phyloP scores from a whole-genome alignment of 2,329 filamentous ascomycete species.

The Claviceps sp. region DNA sequence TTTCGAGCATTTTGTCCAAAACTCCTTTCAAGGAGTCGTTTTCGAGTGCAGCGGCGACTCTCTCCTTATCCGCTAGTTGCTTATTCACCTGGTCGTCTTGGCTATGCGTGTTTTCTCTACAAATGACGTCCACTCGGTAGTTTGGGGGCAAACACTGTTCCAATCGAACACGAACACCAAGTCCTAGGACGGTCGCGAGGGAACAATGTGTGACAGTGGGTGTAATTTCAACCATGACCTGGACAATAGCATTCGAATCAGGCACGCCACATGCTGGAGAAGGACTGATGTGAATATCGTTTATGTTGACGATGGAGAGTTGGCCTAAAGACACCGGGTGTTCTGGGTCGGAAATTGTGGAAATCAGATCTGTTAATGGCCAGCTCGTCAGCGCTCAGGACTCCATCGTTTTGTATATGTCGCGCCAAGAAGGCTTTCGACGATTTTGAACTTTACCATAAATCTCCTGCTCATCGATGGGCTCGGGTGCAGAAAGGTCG shows the following conservation, averaged over 20 bases:
- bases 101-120: conserved; percentile 91
- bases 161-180: conserved; percentile 81
- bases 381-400: not conserved
- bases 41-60: conserved; percentile 86
- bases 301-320: conserved; percentile 88
- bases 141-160: conserved; percentile 85
- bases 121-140: conserved; percentile 82
- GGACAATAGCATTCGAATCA: conserved; percentile 45
- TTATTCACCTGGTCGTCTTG: conserved; percentile 95
- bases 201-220: conserved; percentile 96
- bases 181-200: conserved; percentile 86
- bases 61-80: conserved; percentile 90
- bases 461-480: conserved; percentile 94
- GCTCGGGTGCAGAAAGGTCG: conserved; percentile 50
- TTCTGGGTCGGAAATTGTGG: conserved; percentile 89
- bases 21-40: conserved; percentile 84
- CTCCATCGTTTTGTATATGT: too few relatives aligned
- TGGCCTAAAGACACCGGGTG: conserved; percentile 89
- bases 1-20: conserved; percentile 85
- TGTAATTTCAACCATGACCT: conserved; percentile 77
- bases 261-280: conserved; percentile 24
- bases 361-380: conserved; percentile 61
- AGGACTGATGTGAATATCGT: conserved; percentile 66
- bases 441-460: conserved; percentile 49
- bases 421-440: not conserved